Evolutionary conservation across 345 rosid species (phyloP).

Genomic region (Reutealis trisperma): DNA sequence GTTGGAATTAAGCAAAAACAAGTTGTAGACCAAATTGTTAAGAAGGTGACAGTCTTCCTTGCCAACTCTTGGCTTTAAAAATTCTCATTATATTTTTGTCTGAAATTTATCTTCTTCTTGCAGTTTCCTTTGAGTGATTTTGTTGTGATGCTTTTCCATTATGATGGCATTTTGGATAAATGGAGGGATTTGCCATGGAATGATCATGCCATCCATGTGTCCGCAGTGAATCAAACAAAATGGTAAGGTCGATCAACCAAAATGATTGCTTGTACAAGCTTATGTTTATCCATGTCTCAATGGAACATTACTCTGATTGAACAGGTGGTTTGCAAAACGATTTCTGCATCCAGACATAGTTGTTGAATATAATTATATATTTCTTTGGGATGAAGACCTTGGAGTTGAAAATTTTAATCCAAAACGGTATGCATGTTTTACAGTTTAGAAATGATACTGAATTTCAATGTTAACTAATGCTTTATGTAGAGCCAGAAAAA

Average conservation of each 20-base stretch:
- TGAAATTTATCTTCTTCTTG: conserved; percentile 10
- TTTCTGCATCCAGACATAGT: conserved; percentile 93
- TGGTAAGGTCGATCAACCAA: conserved; percentile 34
- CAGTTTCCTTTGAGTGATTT: conserved; percentile 49
- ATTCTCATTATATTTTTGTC: background rate
- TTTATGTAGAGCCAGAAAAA: background rate
- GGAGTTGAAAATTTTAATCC: conserved; percentile 82
- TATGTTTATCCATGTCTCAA: background rate
- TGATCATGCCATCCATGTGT: conserved; percentile 42
- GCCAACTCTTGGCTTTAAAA: background rate
- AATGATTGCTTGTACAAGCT: background rate
- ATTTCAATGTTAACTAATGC: conserved; percentile 2
- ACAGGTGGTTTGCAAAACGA: conserved; percentile 97
- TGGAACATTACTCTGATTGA: conserved; percentile 11
- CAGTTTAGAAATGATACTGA: background rate
- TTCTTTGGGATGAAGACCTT: conserved; percentile 98
- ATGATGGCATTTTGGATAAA: conserved; percentile 51
- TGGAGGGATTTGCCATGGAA: conserved; percentile 56
- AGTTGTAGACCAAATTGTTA: conserved; percentile 63
- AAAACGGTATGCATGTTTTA: conserved; percentile 39
- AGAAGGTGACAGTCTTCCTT: conserved; percentile 46
- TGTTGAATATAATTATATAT: conserved; percentile 68
- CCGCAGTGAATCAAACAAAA: conserved; percentile 60
- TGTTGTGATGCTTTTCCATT: conserved; percentile 60
- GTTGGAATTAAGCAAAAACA: conserved; percentile 76